phyloP scores from a whole-genome alignment of 768 basidiomycete genomes.

The Phylloporus sp. region DNA sequence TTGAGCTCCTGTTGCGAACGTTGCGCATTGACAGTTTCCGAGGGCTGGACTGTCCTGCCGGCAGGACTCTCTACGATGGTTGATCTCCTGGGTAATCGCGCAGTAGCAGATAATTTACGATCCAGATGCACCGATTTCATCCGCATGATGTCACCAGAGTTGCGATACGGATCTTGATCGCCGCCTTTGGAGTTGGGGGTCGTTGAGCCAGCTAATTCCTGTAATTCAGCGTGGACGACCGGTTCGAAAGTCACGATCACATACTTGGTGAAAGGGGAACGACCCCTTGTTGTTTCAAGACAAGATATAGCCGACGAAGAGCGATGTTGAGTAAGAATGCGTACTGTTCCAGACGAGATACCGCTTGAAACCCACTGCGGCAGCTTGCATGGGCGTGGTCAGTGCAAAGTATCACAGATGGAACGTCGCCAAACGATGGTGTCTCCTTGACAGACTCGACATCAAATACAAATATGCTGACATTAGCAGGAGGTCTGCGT shows the following conservation, averaged over 20 bases:
- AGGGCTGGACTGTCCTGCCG: slow-evolving; percentile 77
- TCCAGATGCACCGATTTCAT: slow-evolving; percentile 94
- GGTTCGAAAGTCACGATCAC: slow-evolving; percentile 10
- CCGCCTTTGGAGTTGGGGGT: slow-evolving; percentile 33
- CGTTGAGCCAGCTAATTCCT: slow-evolving; percentile 25
- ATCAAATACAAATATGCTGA: slow-evolving; percentile 74
- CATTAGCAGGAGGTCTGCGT: slow-evolving; percentile 78
- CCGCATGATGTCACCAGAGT: slow-evolving; percentile 86
- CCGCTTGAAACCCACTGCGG: slow-evolving; percentile 79
- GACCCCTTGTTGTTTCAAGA: slow-evolving; percentile 84
- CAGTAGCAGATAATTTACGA: slow-evolving; percentile 92
- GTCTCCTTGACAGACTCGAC: slow-evolving; percentile 64
- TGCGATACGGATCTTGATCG: slow-evolving; percentile 77
- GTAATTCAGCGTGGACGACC: slow-evolving; percentile 8
- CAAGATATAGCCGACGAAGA: slow-evolving; percentile 81
- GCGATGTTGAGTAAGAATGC: slow-evolving; percentile 97
- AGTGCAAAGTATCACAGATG: slow-evolving; percentile 70
- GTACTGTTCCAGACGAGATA: slow-evolving; percentile 94
- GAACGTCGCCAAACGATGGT: slow-evolving; percentile 67
- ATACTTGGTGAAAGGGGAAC: slow-evolving; percentile 79
- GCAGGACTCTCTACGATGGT: slow-evolving; percentile 95
- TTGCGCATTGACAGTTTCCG: slow-evolving; percentile 50
- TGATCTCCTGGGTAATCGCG: slow-evolving; percentile 87
- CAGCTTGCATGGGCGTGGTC: slow-evolving; percentile 71
- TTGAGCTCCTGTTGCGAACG: slow-evolving; percentile 41